Conservation (phyloP, 148 eudicot species). For the Cornus controversa region DNA sequence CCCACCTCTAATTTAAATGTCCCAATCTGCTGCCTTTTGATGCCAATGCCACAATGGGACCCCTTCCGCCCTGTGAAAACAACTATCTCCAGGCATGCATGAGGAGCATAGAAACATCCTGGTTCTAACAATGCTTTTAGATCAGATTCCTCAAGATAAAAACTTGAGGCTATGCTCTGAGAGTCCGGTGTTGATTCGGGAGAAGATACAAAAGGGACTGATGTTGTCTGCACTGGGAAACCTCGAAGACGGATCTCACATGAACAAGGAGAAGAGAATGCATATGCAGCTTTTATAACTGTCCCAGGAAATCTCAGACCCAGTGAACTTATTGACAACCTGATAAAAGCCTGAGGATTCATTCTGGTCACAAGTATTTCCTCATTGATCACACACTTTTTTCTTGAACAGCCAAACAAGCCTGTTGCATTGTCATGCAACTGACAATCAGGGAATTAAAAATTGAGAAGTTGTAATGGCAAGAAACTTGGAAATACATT, state of each 20-base stretch:
- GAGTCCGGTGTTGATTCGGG: slow-evolving; percentile 39
- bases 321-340: slow-evolving; percentile 47
- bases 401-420: background rate
- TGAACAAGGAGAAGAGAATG: slow-evolving; percentile 40
- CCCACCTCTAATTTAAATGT: slow-evolving; percentile 46
- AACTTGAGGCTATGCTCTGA: slow-evolving; percentile 43
- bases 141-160: slow-evolving; percentile 57
- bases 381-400: slow-evolving; percentile 29
- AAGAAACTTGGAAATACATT: slow-evolving; percentile 8
- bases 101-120: slow-evolving; percentile 44
- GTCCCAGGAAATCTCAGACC: slow-evolving; percentile 40
- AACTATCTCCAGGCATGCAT: slow-evolving; percentile 44
- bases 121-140: slow-evolving; percentile 45
- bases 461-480: background rate
- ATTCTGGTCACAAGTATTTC: slow-evolving; percentile 38
- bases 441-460: background rate
- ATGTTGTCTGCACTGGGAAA: slow-evolving; percentile 51
- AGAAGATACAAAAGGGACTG: slow-evolving; percentile 43
- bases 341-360: slow-evolving; percentile 61
- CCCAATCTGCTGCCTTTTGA: slow-evolving; percentile 52
- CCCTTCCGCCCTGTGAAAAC: slow-evolving; percentile 49
- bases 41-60: slow-evolving; percentile 45
- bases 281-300: slow-evolving; percentile 10
- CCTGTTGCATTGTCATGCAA: slow-evolving; percentile 3
- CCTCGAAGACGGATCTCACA: slow-evolving; percentile 66